Percentiles rank a stretch among this genome's conserved stretches.
Evolutionary conservation across 371 early-diverging fungal genomes (phyloP).

Genomic region (Gilbertella persicaria): DNA sequence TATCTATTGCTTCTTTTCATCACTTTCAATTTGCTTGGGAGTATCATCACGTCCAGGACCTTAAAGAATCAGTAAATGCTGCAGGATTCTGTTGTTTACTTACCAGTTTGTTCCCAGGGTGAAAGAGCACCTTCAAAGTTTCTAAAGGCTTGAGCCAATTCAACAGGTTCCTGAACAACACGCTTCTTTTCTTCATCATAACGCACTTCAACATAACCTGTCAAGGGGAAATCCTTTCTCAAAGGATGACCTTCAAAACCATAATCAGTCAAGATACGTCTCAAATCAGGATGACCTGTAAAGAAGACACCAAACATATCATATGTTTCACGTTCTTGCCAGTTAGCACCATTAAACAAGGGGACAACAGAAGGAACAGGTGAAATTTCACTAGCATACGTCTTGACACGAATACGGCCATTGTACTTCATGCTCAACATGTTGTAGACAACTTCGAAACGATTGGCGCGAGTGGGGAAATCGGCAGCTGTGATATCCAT

Average conservation of each 20-base stretch:
- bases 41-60: conserved; percentile 55
- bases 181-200: conserved; percentile 98
- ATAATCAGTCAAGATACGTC: conserved; percentile 97
- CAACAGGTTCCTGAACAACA: conserved; percentile 94
- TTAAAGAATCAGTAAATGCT: not conserved
- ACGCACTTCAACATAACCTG: conserved; percentile 93
- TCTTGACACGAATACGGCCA: conserved; percentile 96
- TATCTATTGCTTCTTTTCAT: conserved; percentile 39
- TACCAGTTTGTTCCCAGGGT: conserved; percentile 89
- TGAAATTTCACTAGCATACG: conserved; percentile 89
- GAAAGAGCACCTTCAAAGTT: conserved; percentile 86
- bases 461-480: conserved; percentile 87
- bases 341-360: conserved; percentile 87
- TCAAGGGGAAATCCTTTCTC: conserved; percentile 98
- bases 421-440: conserved; percentile 87
- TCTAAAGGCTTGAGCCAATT: conserved; percentile 96
- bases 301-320: conserved; percentile 99
- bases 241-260: conserved; percentile 98
- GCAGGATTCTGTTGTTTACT: conserved; percentile 2
- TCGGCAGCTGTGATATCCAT: conserved; percentile 90
- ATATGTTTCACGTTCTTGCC: conserved; percentile 98
- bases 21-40: conserved; percentile 41
- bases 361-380: conserved; percentile 85
- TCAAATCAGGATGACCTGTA: conserved; percentile 93
- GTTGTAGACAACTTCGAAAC: conserved; percentile 97